Base-by-base conservation (phyloP, 768 basidiomycete genomes). In the Termitomyces sp. region DNA sequence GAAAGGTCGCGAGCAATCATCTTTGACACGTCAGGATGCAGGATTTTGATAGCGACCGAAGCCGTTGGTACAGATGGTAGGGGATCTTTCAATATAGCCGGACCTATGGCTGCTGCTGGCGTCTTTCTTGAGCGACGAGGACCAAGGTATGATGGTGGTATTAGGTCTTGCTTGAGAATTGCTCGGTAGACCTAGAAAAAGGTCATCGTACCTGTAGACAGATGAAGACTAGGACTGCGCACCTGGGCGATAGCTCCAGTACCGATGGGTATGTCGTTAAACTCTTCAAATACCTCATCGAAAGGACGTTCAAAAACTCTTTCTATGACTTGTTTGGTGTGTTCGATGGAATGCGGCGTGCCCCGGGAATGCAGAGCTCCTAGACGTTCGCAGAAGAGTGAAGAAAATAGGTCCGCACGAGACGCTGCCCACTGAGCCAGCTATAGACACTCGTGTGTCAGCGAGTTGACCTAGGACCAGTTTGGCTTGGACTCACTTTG, bases 371-470 rank as follows among this genome's bases (percentile, higher is more conserved):
- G 97, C 19, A 98, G 77, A 46, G 85, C 81, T 33, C 91, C 91
- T 62, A 99, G 77, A 56, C 82, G 81, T 54, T 90, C 82, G 70
- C 97, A 99, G 19, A 99, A 83, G 12, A 83, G 70, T 21, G 85
- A 76, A 3, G 97, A 93, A 72, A 99, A 98, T 3, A 99, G 77
- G 70, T 99, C 97, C 41, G 87, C 89, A 37, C 97, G 83, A 15
- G 95, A 94, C 14, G 89, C 97, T 7, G 97, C 97, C 97, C 97
- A 99, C 81, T 99, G 97, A 5, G 94, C 90, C 54, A 99, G 81
- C 94, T 95, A 31, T 51, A 53, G 43, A 42, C 62, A 47, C 53
- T 57, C 54, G 53, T 67, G 37, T 66, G 46, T 59, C 35, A 41
- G 60, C 40, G 31, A 43, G 23, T 31, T 33, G 19, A 47, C 43